A percentile compares a stretch with the other conserved stretches of the same genome.
phyloP scores from a whole-genome alignment of 768 basidiomycete species.

The Panaeolus papilionaceus region DNA sequence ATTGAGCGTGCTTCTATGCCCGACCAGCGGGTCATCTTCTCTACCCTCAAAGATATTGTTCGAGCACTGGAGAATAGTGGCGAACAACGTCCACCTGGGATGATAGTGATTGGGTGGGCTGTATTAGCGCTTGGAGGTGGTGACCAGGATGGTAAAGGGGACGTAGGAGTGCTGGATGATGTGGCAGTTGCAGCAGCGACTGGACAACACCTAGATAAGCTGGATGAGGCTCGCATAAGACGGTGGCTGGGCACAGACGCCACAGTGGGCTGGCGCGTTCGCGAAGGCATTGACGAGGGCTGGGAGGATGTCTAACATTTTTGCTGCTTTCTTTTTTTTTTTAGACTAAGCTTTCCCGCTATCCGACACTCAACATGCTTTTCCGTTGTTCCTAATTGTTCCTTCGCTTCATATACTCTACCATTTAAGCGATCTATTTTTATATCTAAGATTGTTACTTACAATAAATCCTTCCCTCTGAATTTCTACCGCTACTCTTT shows the following conservation, averaged over 20 bases:
- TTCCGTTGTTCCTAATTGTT: background rate
- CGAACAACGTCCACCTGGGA: conserved; percentile 93
- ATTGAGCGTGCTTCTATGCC: conserved; percentile 95
- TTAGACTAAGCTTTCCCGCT: no score
- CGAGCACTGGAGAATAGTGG: conserved; percentile 74
- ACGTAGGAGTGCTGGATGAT: conserved; percentile 74
- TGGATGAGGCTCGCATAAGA: conserved; percentile 53
- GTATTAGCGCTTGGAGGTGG: conserved; percentile 73
- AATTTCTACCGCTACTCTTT: background rate
- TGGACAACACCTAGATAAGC: conserved; percentile 27
- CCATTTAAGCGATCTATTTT: background rate
- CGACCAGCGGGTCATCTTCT: conserved; percentile 86
- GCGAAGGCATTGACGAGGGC: conserved; percentile 62
- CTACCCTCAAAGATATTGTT: conserved; percentile 77
- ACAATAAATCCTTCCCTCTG: background rate
- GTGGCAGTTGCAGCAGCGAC: conserved; percentile 28
- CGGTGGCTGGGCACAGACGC: conserved; percentile 66
- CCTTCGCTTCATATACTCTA: background rate
- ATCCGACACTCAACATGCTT: no score
- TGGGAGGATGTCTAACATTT: conserved; percentile 36
- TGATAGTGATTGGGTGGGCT: conserved; percentile 96
- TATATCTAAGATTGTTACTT: background rate
- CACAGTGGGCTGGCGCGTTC: conserved; percentile 60
- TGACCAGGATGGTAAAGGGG: conserved; percentile 48
- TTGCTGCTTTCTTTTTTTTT: background rate